Evolutionary conservation across 176 grass and related monocot genomes (phyloP), one percentile per base, ranked within the genome.

Genomic region (Tillandsia leiboldiana): DNA sequence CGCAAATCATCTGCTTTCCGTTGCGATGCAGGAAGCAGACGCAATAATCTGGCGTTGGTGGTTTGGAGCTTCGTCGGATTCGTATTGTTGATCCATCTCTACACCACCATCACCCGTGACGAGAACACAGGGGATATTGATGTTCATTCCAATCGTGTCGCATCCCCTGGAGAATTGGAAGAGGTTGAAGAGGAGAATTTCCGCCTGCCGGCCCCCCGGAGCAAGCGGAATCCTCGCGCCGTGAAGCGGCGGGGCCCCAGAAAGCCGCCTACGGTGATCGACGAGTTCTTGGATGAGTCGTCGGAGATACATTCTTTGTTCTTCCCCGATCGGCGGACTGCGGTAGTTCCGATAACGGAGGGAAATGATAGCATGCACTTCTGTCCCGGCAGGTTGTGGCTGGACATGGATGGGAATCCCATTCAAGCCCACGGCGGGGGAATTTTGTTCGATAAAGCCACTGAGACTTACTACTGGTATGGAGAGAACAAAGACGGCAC

Each of bases 381-480:
- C 50, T 90, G 80, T 73, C 84, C 95, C 0, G 95, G 95, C 26
- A 80, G 77, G 64, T 49, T 99, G 72, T 99, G 95, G 95, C 77
- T 94, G 20, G 95, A 99, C 75, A 99, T 82, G 10, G 87, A 94
- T 58, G 95, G 95, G 18, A 93, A 94, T 4, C 90, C 87, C 20
- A 94, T 94, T 74, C 95, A 99, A 70, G 90, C 90, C 8, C 95
- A 99, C 66, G 95, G 95, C 70, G 95, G 95, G 7, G 95, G 95
- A 62, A 70, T 99, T 64, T 72, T 94, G n/a, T 99, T 82, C 71
- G 90, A 99, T 51, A 71, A 88, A 26, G 85, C 27, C 27, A 86
- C 66, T 1, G 53, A 79, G 50, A 84, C 75, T 22, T 90, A 88
- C 76, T 99, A 88, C 71, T 99, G 90, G 90, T 99, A 99, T 51